Base-by-base conservation (phyloP, 2,329 filamentous ascomycete genomes). In the Sodiomyces alkalinus region DNA sequence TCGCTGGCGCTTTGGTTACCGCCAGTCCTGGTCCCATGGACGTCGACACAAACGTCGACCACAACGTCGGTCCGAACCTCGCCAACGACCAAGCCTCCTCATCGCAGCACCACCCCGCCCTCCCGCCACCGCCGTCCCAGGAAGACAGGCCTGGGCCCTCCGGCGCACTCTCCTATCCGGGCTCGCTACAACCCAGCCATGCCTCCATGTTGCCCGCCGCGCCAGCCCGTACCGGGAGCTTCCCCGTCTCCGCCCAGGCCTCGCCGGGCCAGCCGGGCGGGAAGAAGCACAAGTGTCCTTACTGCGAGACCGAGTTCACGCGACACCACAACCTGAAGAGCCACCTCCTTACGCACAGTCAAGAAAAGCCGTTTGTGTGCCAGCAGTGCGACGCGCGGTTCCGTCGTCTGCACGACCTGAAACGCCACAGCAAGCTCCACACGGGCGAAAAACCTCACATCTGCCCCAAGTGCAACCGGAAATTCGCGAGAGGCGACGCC, bases 311-410 rank as follows among this genome's bases (percentile, higher is more conserved):
- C 5, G 90, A 93, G 45, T 98, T 98, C 42, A 98, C 90, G 17
- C 74, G 90, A 24, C 90, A 96, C 48, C 90, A 96, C 50, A 96
- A 98, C 45, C 68, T 96, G 17, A 98, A 96, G 58, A 94, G 85
- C 41, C 90, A 98, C 56, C 68, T 98, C 32, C 70, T 98, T 48
- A 96, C 90, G 1, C 90, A 96, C 53, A 94, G 86, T 45, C 87
- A 98, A 61, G 90, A 98, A 53, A 98, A 98, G 55, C 90, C 90
- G 0, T 98, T 90, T 47, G 72, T 90, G 17, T 98, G 90, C 48
- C 76, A 82, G 36, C 83, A 81, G n/a, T 98, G 90, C 50, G 73
- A 87, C 42, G 81, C 90, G 52, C 75, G 87, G 29, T 98, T 98
- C 53, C 73, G 90, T 31, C 74, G 90, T 38, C 63, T 96, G 28